Evolutionary conservation across 2,329 filamentous ascomycete genomes (phyloP).

Genomic region (Fusarium acutatum): DNA sequence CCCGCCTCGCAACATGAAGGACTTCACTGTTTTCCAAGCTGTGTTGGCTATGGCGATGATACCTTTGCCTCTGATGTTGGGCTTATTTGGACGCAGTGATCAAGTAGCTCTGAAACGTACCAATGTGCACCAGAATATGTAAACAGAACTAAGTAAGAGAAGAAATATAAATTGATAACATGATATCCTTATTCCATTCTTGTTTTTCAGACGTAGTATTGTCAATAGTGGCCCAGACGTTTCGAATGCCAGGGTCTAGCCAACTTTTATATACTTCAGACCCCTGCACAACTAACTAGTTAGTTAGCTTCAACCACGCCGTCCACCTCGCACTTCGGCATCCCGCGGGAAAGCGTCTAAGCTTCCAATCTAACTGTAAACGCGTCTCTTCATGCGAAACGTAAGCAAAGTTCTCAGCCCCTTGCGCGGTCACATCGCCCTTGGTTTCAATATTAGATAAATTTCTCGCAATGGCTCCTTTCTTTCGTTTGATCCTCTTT

Average conservation of each 20-base stretch:
- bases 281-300: not conserved
- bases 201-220: fast-evolving
- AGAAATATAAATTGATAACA: not conserved
- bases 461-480: not conserved
- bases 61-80: not conserved
- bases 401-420: not conserved
- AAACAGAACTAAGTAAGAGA: fast-evolving
- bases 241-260: not conserved
- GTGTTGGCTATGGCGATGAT: not conserved
- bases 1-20: not conserved
- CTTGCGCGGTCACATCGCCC: not conserved
- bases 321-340: not conserved
- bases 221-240: fast-evolving
- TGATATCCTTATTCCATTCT: not conserved
- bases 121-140: not conserved
- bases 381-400: not conserved
- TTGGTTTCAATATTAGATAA: not conserved
- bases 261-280: not conserved
- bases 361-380: not conserved
- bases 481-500: fast-evolving
- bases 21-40: not conserved
- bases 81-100: not conserved
- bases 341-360: not conserved
- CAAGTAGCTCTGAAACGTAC: not conserved
- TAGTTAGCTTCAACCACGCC: not conserved